phyloP scores from a whole-genome alignment of 495 filamentous ascomycete genomes.

The Ramalina peruviana region DNA sequence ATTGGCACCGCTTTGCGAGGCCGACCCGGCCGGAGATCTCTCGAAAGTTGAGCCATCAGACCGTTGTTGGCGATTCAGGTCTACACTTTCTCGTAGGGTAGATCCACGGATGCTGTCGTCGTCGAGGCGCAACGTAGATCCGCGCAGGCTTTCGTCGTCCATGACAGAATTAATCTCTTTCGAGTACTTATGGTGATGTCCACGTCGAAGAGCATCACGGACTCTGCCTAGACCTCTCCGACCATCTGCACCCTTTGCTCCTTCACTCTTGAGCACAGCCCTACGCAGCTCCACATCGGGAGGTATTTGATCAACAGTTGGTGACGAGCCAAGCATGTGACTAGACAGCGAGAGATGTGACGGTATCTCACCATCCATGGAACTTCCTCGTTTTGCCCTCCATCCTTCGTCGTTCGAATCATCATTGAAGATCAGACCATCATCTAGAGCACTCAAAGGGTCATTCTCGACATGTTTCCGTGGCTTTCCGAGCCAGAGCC shows the following conservation, averaged over 20 bases:
- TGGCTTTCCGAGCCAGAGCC: conserved; percentile 86
- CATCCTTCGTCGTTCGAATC: conserved; percentile 52
- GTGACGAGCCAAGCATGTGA: conserved; percentile 11
- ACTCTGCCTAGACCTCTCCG: conserved; percentile 71
- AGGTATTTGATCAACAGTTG: conserved; percentile 29
- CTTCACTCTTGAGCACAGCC: conserved; percentile 64
- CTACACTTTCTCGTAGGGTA: neutral
- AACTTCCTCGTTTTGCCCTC: conserved; percentile 32
- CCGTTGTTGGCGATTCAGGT: neutral
- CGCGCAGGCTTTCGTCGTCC: conserved; percentile 14
- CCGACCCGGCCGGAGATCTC: neutral
- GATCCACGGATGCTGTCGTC: conserved; percentile 11
- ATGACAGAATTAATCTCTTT: conserved; percentile 22
- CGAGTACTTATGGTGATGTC: conserved; percentile 31
- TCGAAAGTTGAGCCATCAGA: neutral
- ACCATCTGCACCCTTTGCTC: conserved; percentile 67
- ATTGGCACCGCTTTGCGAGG: conserved; percentile 1
- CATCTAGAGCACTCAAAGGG: conserved; percentile 36
- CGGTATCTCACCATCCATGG: conserved; percentile 24
- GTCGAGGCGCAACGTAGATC: conserved; percentile 10
- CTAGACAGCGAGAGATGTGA: conserved; percentile 6
- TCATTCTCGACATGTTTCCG: conserved; percentile 44
- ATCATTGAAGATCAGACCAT: conserved; percentile 50
- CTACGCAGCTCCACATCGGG: conserved; percentile 53
- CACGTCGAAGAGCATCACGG: conserved; percentile 59